A percentile compares a stretch with the other conserved stretches of the same genome.
Conservation (phyloP, 495 filamentous ascomycete species). For the Penicillium tannophilum region DNA sequence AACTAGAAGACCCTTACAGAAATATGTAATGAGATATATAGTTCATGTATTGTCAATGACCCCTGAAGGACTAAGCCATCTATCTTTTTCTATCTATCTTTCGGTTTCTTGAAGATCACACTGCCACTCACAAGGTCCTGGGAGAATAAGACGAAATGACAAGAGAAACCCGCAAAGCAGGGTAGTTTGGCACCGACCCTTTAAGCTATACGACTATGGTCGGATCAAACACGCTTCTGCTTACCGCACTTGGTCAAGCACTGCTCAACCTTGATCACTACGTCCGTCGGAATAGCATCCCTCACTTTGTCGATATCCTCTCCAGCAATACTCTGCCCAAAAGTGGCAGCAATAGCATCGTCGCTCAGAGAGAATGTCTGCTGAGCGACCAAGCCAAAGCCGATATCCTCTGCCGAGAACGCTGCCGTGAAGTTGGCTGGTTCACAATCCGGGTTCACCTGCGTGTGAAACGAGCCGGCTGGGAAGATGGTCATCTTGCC, state of each 20-base stretch:
- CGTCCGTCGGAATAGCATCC: slow-evolving; percentile 18
- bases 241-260: slow-evolving; percentile 31
- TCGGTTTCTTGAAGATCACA: too few relatives aligned
- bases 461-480: slow-evolving; percentile 47
- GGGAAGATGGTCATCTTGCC: slow-evolving; percentile 54
- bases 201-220: too few relatives aligned
- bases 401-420: slow-evolving; percentile 28
- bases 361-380: slow-evolving; percentile 24
- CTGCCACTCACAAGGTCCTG: too few relatives aligned
- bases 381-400: slow-evolving; percentile 21
- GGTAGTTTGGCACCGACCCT: too few relatives aligned
- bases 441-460: slow-evolving; percentile 50
- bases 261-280: slow-evolving; percentile 28
- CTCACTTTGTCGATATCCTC: slow-evolving; percentile 31
- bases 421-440: slow-evolving; percentile 32
- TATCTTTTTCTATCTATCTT: too few relatives aligned
- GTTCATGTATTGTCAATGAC: too few relatives aligned
- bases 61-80: too few relatives aligned
- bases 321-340: slow-evolving; percentile 29
- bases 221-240: slow-evolving; percentile 17
- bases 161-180: too few relatives aligned
- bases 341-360: slow-evolving; percentile 23
- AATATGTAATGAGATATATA: too few relatives aligned
- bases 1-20: too few relatives aligned
- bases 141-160: too few relatives aligned